Conservation (phyloP, 768 basidiomycete species). For the Phaeotremella skinneri region DNA sequence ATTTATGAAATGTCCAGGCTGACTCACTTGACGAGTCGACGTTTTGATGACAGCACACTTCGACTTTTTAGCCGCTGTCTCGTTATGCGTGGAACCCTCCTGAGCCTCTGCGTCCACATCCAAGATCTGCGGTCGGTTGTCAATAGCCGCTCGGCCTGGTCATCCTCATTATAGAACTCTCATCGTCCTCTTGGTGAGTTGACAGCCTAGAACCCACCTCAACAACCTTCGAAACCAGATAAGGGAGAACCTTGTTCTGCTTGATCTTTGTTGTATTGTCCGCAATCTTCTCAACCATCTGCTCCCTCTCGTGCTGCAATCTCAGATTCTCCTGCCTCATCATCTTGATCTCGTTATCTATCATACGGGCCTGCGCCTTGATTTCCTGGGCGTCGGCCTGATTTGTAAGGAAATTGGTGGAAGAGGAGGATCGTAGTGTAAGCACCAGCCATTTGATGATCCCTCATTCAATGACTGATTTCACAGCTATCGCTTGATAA, state of each 20-base stretch:
- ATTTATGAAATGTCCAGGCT: not conserved
- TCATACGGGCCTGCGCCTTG: slow-evolving; percentile 78
- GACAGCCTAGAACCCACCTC: slow-evolving; percentile 64
- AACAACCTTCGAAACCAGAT: slow-evolving; percentile 95
- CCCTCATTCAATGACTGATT: not conserved
- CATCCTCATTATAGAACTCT: not conserved
- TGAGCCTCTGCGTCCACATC: slow-evolving; percentile 90
- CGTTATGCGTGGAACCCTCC: slow-evolving; percentile 92
- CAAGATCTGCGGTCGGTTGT: slow-evolving; percentile 63
- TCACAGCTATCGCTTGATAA: not conserved
- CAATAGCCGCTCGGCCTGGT: not conserved
- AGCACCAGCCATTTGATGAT: slow-evolving; percentile 4
- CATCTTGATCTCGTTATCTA: slow-evolving; percentile 97
- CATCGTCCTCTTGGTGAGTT: not conserved
- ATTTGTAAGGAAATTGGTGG: not conserved
- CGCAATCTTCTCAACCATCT: slow-evolving; percentile 98
- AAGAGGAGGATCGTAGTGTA: not conserved
- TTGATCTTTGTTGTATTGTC: slow-evolving; percentile 98
- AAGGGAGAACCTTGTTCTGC: slow-evolving; percentile 98
- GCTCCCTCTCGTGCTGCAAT: slow-evolving; percentile 86
- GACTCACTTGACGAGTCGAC: slow-evolving; percentile 75
- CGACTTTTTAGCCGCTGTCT: slow-evolving; percentile 92
- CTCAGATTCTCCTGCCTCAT: slow-evolving; percentile 93
- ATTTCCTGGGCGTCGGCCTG: slow-evolving; percentile 72
- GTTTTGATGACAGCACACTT: slow-evolving; percentile 99